Conservation (phyloP, 805 yeast genomes). For the Lipomyces chichibuensis region DNA sequence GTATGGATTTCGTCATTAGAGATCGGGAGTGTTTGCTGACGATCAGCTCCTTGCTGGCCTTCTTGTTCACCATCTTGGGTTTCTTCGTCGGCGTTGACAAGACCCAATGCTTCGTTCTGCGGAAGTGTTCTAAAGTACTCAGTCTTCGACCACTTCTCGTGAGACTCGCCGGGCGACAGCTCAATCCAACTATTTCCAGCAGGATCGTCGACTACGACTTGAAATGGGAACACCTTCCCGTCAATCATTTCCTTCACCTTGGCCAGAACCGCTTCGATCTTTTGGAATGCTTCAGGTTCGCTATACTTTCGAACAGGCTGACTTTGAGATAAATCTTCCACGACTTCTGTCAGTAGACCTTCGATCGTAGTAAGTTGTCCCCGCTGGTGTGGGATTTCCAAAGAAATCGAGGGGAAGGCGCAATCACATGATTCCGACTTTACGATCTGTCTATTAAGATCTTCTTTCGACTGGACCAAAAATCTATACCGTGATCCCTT, state of each 20-base stretch:
- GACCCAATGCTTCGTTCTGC: conserved; percentile 82
- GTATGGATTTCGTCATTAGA: conserved; percentile 93
- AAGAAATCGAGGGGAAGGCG: conserved; percentile 78
- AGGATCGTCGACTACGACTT: conserved; percentile 85
- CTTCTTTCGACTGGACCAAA: conserved; percentile 67
- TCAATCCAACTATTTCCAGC: conserved; percentile 98
- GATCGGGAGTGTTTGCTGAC: conserved; percentile 48
- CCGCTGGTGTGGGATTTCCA: conserved; percentile 92
- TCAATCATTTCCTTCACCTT: conserved; percentile 62
- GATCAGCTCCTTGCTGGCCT: conserved; percentile 7
- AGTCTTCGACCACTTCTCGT: conserved; percentile 85
- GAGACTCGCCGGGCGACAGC: conserved; percentile 79
- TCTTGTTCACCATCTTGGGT: conserved; percentile 43
- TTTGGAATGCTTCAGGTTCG: conserved; percentile 74
- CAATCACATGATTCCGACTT: conserved; percentile 85
- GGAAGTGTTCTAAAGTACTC: conserved; percentile 85
- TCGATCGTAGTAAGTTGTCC: conserved; percentile 94
- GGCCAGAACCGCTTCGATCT: conserved; percentile 68
- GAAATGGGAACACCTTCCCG: conserved; percentile 78
- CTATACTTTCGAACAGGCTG: conserved; percentile 75
- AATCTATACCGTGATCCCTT: conserved; percentile 78
- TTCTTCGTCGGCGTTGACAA: conserved; percentile 65
- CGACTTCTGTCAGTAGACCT: conserved; percentile 82
- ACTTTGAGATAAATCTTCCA: conserved; percentile 74
- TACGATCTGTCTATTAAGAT: conserved; percentile 87